Conservation (phyloP, 192 early-diverging fungal species). For the Backusella tuberculispora region DNA sequence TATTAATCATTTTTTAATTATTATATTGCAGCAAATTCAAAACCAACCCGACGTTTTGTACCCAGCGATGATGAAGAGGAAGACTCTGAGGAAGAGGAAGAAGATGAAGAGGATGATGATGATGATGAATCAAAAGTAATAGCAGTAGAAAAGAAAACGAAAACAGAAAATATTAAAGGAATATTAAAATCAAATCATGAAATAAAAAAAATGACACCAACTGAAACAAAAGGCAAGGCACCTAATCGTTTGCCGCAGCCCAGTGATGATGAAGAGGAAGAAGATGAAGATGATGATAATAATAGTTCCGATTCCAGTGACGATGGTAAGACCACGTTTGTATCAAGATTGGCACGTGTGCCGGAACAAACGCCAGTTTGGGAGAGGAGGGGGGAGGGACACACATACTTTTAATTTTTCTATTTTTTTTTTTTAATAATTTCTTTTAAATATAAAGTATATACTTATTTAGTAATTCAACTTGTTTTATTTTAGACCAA, state of each 20-base stretch:
- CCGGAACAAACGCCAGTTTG: conserved; percentile 1
- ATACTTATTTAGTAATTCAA: conserved; percentile 4
- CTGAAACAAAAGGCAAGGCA: conserved; percentile 16
- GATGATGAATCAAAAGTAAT: neutral
- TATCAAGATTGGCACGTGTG: conserved; percentile 2
- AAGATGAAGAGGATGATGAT: conserved; percentile 18
- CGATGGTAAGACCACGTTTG: conserved; percentile 14
- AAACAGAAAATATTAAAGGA: neutral
- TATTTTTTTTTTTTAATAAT: neutral
- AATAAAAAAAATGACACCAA: neutral
- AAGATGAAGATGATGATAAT: conserved; percentile 25
- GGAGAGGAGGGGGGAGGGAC: neutral
- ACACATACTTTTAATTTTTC: neutral
- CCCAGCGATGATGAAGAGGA: conserved; percentile 40
- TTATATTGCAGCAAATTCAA: conserved; percentile 8
- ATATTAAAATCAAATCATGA: neutral
- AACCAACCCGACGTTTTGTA: conserved; percentile 14
- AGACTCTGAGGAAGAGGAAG: conserved; percentile 19
- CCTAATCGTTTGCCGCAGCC: conserved; percentile 14
- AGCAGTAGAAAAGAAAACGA: neutral
- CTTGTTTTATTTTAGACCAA: conserved; percentile 12
- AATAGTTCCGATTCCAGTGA: conserved; percentile 20
- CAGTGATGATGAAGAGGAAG: conserved; percentile 29
- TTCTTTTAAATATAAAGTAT: neutral
- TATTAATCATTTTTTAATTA: neutral